Conservation (phyloP, 2,329 filamentous ascomycete species). For the Verticillium isaacii region DNA sequence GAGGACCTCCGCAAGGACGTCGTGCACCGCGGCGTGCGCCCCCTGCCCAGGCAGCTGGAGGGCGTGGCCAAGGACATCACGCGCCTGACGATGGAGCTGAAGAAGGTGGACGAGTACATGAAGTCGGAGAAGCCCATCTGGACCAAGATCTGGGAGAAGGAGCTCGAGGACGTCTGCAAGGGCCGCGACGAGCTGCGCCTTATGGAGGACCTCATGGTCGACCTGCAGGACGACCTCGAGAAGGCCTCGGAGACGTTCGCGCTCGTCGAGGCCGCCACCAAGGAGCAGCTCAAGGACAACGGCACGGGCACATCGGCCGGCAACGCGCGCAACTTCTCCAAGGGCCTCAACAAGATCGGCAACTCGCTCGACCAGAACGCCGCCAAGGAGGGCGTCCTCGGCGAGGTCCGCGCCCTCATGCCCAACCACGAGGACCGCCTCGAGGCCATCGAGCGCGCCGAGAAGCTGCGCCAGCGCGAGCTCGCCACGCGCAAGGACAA, state of each 20-base stretch:
- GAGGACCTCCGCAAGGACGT: slow-evolving; percentile 98
- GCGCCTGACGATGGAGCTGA: slow-evolving; percentile 75
- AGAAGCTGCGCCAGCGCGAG: slow-evolving; percentile 86
- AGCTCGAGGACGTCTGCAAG: slow-evolving; percentile 91
- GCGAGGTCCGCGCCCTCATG: slow-evolving; percentile 87
- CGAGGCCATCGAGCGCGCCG: slow-evolving; percentile 95
- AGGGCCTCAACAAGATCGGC: slow-evolving; percentile 44
- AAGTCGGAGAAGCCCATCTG: slow-evolving; percentile 89
- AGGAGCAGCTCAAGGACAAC: slow-evolving; percentile 84
- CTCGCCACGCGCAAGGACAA: slow-evolving; percentile 72
- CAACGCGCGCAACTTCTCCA: slow-evolving; percentile 51
- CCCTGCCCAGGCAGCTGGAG: slow-evolving; percentile 85
- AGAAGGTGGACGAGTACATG: slow-evolving; percentile 91
- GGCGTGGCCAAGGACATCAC: slow-evolving; percentile 84
- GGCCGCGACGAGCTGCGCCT: slow-evolving; percentile 92
- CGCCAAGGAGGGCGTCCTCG: slow-evolving; percentile 86
- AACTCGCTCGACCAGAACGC: slow-evolving; percentile 64
- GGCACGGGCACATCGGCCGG: slow-evolving; percentile 46
- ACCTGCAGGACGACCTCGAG: slow-evolving; percentile 90
- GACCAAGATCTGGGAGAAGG: slow-evolving; percentile 99
- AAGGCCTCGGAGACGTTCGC: slow-evolving; percentile 92
- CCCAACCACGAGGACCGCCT: slow-evolving; percentile 91
- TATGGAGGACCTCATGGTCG: slow-evolving; percentile 90
- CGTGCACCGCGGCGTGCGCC: slow-evolving; percentile 85
- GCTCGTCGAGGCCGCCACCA: slow-evolving; percentile 95